Percentiles rank a stretch among this genome's conserved stretches.
Evolutionary conservation across 2,329 filamentous ascomycete species (phyloP).

Genomic region (Juglanconis oblonga): DNA sequence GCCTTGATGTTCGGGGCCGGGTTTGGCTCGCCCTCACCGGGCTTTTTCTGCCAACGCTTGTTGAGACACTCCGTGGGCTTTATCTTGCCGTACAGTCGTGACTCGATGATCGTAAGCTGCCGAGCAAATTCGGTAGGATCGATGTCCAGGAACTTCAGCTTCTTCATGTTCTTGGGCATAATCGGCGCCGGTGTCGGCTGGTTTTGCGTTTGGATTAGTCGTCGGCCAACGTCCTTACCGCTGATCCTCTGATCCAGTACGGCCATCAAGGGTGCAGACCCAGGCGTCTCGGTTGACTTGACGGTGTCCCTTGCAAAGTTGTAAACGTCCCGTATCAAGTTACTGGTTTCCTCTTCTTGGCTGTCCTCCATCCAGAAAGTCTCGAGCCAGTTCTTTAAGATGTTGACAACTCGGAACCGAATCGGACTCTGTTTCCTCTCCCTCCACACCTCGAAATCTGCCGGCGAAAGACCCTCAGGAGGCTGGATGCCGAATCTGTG

Average conservation of each 20-base stretch:
- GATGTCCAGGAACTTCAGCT: constrained; percentile 96
- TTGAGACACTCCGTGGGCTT: constrained; percentile 94
- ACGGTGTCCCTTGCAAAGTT: constrained; percentile 89
- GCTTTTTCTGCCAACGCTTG: constrained; percentile 99
- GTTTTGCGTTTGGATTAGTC: constrained; percentile 82
- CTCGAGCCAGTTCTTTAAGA: constrained; percentile 97
- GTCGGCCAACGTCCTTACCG: constrained; percentile 84
- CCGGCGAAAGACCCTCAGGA: constrained; percentile 70
- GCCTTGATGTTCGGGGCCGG: constrained; percentile 93
- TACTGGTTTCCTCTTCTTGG: constrained; percentile 71
- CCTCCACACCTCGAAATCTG: constrained; percentile 83
- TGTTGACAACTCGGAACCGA: constrained; percentile 93
- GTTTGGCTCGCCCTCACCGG: constrained; percentile 75
- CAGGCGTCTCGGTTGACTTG: constrained; percentile 89
- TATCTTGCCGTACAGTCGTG: constrained; percentile 90
- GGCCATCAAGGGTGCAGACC: constrained; percentile 78
- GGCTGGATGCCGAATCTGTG: constrained; percentile 91
- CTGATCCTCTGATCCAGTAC: constrained; percentile 84
- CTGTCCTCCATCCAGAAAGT: constrained; percentile 98
- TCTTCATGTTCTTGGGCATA: constrained; percentile 99
- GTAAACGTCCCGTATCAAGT: constrained; percentile 84
- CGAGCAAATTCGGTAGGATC: constrained; percentile 95
- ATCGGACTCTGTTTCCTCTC: constrained; percentile 96
- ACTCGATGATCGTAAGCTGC: constrained; percentile 95
- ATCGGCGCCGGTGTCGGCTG: constrained; percentile 83